Percentiles rank a stretch among this genome's conserved stretches.
These are phyloP conservation scores for Phytophthora agathidicida DNA, from an alignment of 352 stramenopile species.

Conservation along the genomic window DNA sequence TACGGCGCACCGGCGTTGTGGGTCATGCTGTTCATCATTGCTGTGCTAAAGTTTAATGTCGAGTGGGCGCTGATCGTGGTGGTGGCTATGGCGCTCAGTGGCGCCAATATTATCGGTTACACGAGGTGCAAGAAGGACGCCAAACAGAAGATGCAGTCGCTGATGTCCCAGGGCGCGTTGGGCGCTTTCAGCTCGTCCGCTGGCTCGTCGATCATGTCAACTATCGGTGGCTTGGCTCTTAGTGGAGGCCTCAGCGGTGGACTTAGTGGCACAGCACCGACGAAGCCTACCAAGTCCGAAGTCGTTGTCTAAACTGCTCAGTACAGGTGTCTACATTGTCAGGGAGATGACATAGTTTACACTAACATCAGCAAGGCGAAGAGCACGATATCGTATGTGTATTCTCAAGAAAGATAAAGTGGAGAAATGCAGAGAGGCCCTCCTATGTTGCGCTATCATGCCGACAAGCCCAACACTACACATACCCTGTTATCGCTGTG, in stretches of 20 bases:
- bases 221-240: slow-evolving; percentile 72
- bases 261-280: slow-evolving; percentile 5
- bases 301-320: slow-evolving; percentile 47
- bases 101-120: slow-evolving; percentile 98
- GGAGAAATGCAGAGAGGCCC: slow-evolving; percentile 13
- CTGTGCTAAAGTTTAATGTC: slow-evolving; percentile 93
- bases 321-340: not conserved
- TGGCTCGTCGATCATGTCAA: slow-evolving; percentile 79
- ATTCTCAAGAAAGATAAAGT: slow-evolving; percentile 38
- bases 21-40: slow-evolving; percentile 91
- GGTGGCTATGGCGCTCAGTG: slow-evolving; percentile 92
- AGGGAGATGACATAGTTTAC: slow-evolving; percentile 1
- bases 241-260: slow-evolving; percentile 30
- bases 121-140: slow-evolving; percentile 96
- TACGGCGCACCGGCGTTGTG: slow-evolving; percentile 94
- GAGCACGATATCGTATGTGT: slow-evolving; percentile 31
- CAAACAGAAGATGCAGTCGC: slow-evolving; percentile 82
- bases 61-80: slow-evolving; percentile 94
- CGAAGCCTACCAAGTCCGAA: slow-evolving; percentile 33
- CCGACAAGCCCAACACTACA: slow-evolving; percentile 18
- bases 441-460: slow-evolving; percentile 8
- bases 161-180: slow-evolving; percentile 81
- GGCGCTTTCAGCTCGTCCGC: slow-evolving; percentile 70
- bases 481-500: slow-evolving; percentile 29
- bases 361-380: slow-evolving; percentile 27